These are phyloP conservation scores for Myochromella boudieri DNA, from an alignment of 768 basidiomycete genomes.

Conservation along the genomic window DNA sequence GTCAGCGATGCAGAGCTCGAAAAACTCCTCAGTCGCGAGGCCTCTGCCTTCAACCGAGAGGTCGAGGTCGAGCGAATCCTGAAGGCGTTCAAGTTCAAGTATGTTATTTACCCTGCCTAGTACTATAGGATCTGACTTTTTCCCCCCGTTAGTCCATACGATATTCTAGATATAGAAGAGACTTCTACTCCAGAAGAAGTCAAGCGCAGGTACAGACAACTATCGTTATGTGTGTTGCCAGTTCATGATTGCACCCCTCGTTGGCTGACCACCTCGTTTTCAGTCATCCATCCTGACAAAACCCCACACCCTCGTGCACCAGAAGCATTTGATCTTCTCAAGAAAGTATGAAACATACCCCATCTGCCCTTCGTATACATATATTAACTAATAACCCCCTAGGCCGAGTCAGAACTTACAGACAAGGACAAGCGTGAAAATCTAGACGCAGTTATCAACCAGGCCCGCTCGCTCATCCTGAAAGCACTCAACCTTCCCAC, in stretches of 20 bases:
- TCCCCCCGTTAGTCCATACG: slow-evolving; percentile 76
- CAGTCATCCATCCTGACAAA: slow-evolving; percentile 99
- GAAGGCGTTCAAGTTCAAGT: slow-evolving; percentile 97
- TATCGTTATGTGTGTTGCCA: slow-evolving; percentile 72
- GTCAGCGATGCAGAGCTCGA: slow-evolving; percentile 64
- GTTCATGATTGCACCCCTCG: slow-evolving; percentile 1
- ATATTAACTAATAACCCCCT: background rate
- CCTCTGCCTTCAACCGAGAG: slow-evolving; percentile 84
- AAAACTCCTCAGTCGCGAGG: slow-evolving; percentile 75
- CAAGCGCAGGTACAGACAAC: slow-evolving; percentile 84
- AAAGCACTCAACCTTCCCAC: slow-evolving; percentile 61
- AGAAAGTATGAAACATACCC: slow-evolving; percentile 61
- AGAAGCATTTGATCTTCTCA: slow-evolving; percentile 91
- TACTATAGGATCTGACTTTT: slow-evolving; percentile 6
- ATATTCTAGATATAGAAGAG: slow-evolving; percentile 81
- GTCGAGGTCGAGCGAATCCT: slow-evolving; percentile 90
- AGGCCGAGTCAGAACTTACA: slow-evolving; percentile 85
- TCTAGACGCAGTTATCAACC: slow-evolving; percentile 74
- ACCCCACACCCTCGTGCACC: slow-evolving; percentile 83
- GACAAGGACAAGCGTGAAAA: slow-evolving; percentile 80
- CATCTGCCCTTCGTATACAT: background rate
- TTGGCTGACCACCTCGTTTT: slow-evolving; percentile 9
- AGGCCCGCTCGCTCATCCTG: slow-evolving; percentile 71
- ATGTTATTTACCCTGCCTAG: slow-evolving; percentile 23
- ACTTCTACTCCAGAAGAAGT: slow-evolving; percentile 75